Evolutionary conservation across 768 basidiomycete genomes (phyloP), one percentile per base, ranked within the genome.

Genomic region (Pulveroboletus ravenelii): DNA sequence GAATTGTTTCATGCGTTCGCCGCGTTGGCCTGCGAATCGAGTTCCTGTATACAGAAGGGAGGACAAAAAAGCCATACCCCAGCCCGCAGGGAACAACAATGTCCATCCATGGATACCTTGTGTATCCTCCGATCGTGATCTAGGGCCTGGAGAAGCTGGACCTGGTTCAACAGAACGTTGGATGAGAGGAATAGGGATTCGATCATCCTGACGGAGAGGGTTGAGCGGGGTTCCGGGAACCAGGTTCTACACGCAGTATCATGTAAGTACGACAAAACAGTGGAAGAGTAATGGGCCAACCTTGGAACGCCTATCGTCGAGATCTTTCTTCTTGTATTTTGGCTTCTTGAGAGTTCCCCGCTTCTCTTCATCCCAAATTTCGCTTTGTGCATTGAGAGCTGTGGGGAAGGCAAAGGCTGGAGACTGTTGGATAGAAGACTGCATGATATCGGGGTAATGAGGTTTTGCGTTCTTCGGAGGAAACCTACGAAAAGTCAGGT

Each of bases 61-160:
- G 35, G 76, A 77, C 54, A 89, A 82, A 70, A 98, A 92, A 1
- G 93, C 77, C 85, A 93, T 95, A 0, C 80, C 78, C 93, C 93
- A 98, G 10, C 91, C 93, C 1, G 81, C 74, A 3, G 95, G 95
- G 30, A 95, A 65, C 41, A 96, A 74, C 9, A 99, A 71, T 8
- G 85, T 92, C 87, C 90, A 96, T 35, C 94, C 93, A 59, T 93
- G 84, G 29, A 92, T 71, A 1, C 76, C 72, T 55, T 74, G 72
- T 10, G 61, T 65, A 2, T 42, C 48, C 38, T 68, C 64, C 14
- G 66, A 59, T 32, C 52, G 53, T 8, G 63, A 58, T 14, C 59
- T 52, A 36, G 50, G 51, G 13, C 17, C 4, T 1, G 52, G 25
- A 49, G 62, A 42, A 14, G 60, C 47, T 3, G 68, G 32, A 49